Evolutionary conservation across 176 grass and related monocot species (phyloP).

Genomic region (Dactylis glomerata): DNA sequence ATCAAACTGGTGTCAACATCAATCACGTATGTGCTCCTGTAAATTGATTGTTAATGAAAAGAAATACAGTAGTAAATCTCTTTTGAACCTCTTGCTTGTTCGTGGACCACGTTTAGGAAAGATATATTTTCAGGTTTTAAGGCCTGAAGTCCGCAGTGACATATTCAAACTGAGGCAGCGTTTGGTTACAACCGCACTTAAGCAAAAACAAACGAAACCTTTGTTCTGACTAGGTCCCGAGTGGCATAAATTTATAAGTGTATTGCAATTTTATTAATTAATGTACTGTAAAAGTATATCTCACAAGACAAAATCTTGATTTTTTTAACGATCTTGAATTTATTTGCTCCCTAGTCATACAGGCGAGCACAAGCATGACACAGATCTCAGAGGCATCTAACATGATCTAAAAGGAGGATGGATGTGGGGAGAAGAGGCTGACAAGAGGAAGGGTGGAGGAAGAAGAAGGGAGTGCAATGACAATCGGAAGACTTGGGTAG

Average conservation of each 20-base stretch:
- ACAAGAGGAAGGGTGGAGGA: not conserved
- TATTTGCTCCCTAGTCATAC: not conserved
- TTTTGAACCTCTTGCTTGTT: not conserved
- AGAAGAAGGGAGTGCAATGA: not conserved
- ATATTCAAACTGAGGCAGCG: not conserved
- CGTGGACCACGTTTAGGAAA: not conserved
- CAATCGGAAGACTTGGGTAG: too few relatives aligned
- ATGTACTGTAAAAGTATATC: not conserved
- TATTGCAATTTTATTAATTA: not conserved
- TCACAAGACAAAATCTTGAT: too few relatives aligned
- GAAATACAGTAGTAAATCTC: not conserved
- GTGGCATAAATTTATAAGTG: not conserved
- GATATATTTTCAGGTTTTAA: not conserved
- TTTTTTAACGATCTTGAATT: not conserved
- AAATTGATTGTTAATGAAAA: not conserved
- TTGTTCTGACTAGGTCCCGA: not conserved
- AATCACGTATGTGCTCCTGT: not conserved
- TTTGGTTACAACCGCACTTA: not conserved
- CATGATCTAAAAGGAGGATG: not conserved
- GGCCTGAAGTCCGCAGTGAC: not conserved
- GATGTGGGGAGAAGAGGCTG: not conserved
- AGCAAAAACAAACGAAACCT: not conserved
- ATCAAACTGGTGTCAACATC: not conserved
- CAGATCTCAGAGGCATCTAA: not conserved
- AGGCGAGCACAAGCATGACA: not conserved